Conservation (phyloP, 2,329 filamentous ascomycete species). For the Stylonectria norvegica region DNA sequence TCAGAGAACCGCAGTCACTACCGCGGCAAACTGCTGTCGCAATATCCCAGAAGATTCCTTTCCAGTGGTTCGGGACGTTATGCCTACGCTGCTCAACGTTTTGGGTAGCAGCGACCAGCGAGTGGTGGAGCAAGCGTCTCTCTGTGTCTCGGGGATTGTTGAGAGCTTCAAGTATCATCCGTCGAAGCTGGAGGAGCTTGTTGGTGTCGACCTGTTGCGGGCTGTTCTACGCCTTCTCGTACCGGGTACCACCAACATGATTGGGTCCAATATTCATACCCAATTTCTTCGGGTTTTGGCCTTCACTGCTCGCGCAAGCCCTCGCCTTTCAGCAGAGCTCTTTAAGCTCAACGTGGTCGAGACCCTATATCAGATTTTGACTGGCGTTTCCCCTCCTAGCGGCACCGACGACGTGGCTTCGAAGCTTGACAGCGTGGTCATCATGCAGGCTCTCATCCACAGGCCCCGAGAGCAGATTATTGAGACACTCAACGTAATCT, state of each 20-base stretch:
- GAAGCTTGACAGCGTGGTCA: conserved; percentile 92
- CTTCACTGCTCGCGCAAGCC: conserved; percentile 85
- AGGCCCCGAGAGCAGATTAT: conserved; percentile 93
- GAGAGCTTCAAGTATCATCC: conserved; percentile 94
- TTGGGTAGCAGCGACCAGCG: conserved; percentile 90
- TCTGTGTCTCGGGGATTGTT: conserved; percentile 92
- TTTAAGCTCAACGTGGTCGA: conserved; percentile 97
- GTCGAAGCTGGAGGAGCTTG: conserved; percentile 84
- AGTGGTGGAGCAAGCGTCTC: conserved; percentile 92
- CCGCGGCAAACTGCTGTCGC: conserved; percentile 95
- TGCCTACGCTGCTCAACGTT: conserved; percentile 91
- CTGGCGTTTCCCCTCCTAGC: conserved; percentile 85
- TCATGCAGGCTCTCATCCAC: conserved; percentile 98
- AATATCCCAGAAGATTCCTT: conserved; percentile 96
- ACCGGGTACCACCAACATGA: conserved; percentile 92
- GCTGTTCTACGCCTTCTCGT: conserved; percentile 83
- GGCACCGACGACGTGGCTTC: conserved; percentile 73
- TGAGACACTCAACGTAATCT: conserved; percentile 95
- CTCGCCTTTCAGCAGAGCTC: conserved; percentile 79
- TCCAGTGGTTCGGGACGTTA: conserved; percentile 85
- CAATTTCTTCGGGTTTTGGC: conserved; percentile 91
- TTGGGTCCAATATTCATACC: conserved; percentile 91
- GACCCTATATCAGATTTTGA: conserved; percentile 94
- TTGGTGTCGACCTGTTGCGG: conserved; percentile 81
- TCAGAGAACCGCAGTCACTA: conserved; percentile 93